Evolutionary conservation across 1,139 yeast genomes (phyloP), one percentile per base, ranked within the genome.

Genomic region (Chernovozyma aurita): DNA sequence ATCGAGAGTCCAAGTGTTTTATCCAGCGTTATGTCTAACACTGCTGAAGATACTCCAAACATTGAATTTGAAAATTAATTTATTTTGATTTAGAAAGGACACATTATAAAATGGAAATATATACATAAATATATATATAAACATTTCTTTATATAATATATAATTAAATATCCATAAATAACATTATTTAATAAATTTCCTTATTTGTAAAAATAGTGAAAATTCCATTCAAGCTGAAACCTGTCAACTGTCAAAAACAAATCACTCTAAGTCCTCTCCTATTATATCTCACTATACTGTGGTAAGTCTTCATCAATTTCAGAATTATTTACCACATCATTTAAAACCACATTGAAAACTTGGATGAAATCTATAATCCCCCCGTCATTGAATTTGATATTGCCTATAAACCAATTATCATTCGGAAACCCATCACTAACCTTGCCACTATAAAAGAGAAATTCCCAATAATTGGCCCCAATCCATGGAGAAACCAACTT

Each of bases 401-500:
- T 49, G 2, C 73, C 71, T 31, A 54, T 49, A 51, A 64, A 70
- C 48, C 61, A 63, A 31, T 65, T 60, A 26, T 62, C 48, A 32
- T 55, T 57, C 11, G 75, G 73, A 26, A 69, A 61, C 2, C 78
- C 73, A 32, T 73, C 77, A 33, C 72, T 63, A 4, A 63, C 59
- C 3, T 53, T 41, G 3, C 61, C 50, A 37, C 69, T 60, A 35
- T 52, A 62, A 46, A 74, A 70, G 31, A 65, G 38, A 33, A 71
- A 63, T 44, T 64, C 63, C 70, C 75, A 73, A 47, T 63, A 70
- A 46, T 73, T 75, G 16, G 77, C 64, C 0, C 80, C 80, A 48
- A 74, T 70, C 78, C 78, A 73, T 1, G 79, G 79, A 15, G 75
- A 61, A 37, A 66, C 61, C 33, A 73, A 44, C 36, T 62, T 57